phyloP scores from a whole-genome alignment of 768 basidiomycete species.

The Russula foetens region DNA sequence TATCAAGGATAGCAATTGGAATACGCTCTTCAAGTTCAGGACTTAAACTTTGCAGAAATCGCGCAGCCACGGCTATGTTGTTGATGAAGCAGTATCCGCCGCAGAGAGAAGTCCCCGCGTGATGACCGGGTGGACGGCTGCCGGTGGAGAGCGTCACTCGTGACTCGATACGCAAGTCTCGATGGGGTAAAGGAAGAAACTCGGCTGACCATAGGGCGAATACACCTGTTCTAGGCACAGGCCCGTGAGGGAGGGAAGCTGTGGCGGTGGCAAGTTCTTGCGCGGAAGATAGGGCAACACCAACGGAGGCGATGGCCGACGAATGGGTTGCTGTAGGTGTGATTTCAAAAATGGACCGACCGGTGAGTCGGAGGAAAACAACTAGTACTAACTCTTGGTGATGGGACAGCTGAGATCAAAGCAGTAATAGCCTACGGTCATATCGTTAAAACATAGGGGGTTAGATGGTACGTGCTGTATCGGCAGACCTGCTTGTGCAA shows the following conservation, averaged over 20 bases:
- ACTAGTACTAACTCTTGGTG: slow-evolving; percentile 22
- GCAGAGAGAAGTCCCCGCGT: slow-evolving; percentile 25
- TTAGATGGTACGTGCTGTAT: neutral
- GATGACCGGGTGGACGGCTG: slow-evolving; percentile 29
- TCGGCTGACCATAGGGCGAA: slow-evolving; percentile 23
- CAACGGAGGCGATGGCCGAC: slow-evolving; percentile 25
- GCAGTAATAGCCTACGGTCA: slow-evolving; percentile 24
- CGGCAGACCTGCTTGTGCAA: slow-evolving; percentile 23
- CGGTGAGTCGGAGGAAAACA: neutral
- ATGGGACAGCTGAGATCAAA: slow-evolving; percentile 30
- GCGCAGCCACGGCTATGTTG: slow-evolving; percentile 28
- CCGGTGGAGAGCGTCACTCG: neutral
- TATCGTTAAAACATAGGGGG: neutral
- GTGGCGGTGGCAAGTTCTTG: slow-evolving; percentile 7
- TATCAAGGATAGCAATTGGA: slow-evolving; percentile 27
- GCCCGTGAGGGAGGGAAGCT: neutral
- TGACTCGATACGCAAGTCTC: neutral
- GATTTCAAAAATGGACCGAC: neutral
- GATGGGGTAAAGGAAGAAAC: neutral
- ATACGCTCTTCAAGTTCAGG: neutral
- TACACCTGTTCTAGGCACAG: slow-evolving; percentile 2
- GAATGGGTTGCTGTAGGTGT: slow-evolving; percentile 23
- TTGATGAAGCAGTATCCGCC: slow-evolving; percentile 32
- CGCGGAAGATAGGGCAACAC: slow-evolving; percentile 25
- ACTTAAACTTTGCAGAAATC: slow-evolving; percentile 21